Percentiles rank a stretch among this genome's conserved stretches.
Evolutionary conservation across 768 basidiomycete genomes (phyloP).

Genomic region (Gyrodon lividus): DNA sequence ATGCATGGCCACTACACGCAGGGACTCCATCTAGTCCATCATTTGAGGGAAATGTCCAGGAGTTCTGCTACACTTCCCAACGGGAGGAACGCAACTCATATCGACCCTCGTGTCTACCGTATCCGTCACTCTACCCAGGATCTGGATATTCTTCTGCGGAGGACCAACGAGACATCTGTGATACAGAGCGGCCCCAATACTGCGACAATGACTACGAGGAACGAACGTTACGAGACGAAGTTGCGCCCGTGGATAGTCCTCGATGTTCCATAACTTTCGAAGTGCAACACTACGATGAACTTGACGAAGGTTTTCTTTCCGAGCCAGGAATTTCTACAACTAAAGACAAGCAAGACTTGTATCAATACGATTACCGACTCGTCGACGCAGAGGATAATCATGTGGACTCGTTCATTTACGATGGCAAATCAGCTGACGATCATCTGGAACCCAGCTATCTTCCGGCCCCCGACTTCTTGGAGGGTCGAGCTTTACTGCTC

Average conservation of each 20-base stretch:
- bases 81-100: conserved; percentile 3
- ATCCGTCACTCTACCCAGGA: not conserved
- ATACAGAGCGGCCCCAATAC: conserved; percentile 3
- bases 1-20: not conserved
- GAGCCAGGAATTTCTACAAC: not conserved
- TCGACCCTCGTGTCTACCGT: not conserved
- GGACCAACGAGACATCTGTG: not conserved
- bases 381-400: not conserved
- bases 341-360: not conserved
- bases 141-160: conserved; percentile 1
- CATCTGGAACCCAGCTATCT: conserved; percentile 1
- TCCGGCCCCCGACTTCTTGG: conserved; percentile 35
- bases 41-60: not conserved
- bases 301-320: not conserved
- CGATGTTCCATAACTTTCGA: not conserved
- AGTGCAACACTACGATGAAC: not conserved
- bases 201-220: conserved; percentile 3
- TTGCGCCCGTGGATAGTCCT: not conserved
- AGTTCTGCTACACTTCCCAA: not conserved
- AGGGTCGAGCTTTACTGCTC: conserved; percentile 54
- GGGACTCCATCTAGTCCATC: not conserved
- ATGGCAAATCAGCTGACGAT: not conserved
- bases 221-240: not conserved
- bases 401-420: not conserved
- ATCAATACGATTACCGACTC: not conserved